phyloP scores from a whole-genome alignment of 2,329 filamentous ascomycete species.

The Paradendryphiella salina region DNA sequence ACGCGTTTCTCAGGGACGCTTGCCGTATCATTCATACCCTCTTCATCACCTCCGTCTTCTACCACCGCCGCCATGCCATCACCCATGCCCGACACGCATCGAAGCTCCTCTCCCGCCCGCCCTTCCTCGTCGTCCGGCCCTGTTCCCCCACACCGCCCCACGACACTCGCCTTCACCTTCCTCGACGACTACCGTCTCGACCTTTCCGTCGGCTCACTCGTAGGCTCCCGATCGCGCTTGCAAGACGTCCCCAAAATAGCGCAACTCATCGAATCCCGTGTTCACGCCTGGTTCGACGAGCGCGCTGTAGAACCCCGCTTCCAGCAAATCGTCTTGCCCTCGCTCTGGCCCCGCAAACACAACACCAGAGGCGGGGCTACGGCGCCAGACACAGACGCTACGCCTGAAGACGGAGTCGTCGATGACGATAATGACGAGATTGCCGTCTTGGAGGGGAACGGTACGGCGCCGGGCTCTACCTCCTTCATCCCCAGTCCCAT shows the following conservation, averaged over 20 bases:
- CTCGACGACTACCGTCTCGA: constrained; percentile 84
- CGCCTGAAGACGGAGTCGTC: constrained; percentile 45
- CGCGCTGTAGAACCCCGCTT: constrained; percentile 83
- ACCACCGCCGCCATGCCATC: constrained; percentile 26
- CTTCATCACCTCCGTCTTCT: constrained; percentile 45
- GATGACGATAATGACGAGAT: constrained; percentile 21
- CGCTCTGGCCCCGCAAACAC: constrained; percentile 80
- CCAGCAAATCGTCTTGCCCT: constrained; percentile 82
- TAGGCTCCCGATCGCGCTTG: constrained; percentile 76
- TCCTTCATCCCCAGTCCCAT: constrained; percentile 15
- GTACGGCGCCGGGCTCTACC: constrained; percentile 7
- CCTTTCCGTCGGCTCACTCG: constrained; percentile 76
- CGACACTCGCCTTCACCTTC: constrained; percentile 93
- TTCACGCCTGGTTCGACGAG: constrained; percentile 88
- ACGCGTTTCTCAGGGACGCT: constrained; percentile 94
- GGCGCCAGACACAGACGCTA: constrained; percentile 40
- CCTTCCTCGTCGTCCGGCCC: constrained; percentile 31
- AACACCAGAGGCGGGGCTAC: constrained; percentile 75
- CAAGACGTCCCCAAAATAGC: constrained; percentile 90
- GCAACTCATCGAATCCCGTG: constrained; percentile 75
- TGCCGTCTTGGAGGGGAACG: constrained; percentile 18
- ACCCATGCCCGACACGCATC: constrained; percentile 49
- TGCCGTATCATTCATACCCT: constrained; percentile 89
- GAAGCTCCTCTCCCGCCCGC: constrained; percentile 51
- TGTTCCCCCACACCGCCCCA: constrained; percentile 56